Conservation (phyloP, 768 basidiomycete genomes). For the Boletellus ananas region DNA sequence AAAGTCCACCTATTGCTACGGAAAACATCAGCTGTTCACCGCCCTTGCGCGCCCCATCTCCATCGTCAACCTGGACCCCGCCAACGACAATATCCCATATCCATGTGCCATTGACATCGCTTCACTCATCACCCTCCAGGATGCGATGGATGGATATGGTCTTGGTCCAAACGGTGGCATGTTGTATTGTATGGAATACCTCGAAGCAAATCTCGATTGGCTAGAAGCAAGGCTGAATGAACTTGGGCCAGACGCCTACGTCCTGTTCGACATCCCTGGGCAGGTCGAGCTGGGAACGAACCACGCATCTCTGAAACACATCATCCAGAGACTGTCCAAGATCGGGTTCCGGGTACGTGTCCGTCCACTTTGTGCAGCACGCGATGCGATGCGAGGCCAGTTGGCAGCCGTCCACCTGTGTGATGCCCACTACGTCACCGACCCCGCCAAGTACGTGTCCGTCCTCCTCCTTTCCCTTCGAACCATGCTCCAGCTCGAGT, state of each 20-base stretch:
- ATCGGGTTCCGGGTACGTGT: constrained; percentile 77
- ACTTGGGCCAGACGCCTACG: constrained; percentile 71
- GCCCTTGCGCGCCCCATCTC: constrained; percentile 84
- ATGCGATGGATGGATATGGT: constrained; percentile 78
- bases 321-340: constrained; percentile 69
- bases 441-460: constrained; percentile 92
- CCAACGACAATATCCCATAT: constrained; percentile 86
- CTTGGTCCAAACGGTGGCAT: constrained; percentile 96
- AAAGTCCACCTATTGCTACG: constrained; percentile 86
- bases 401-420: constrained; percentile 92
- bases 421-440: constrained; percentile 96
- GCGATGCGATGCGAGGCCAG: constrained; percentile 37
- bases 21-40: constrained; percentile 84
- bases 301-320: constrained; percentile 81
- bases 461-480: constrained; percentile 87
- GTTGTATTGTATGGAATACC: constrained; percentile 95
- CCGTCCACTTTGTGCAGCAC: constrained; percentile 1
- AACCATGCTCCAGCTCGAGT: constrained; percentile 96
- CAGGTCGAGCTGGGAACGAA: constrained; percentile 98
- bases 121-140: constrained; percentile 78
- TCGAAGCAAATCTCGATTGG: constrained; percentile 94
- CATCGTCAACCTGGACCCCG: constrained; percentile 94
- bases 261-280: constrained; percentile 94
- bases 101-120: constrained; percentile 86
- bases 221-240: constrained; percentile 64